Evolutionary conservation across 2,329 filamentous ascomycete genomes (phyloP), one percentile per base, ranked within the genome.

Genomic region (Fusarium bactridioides): DNA sequence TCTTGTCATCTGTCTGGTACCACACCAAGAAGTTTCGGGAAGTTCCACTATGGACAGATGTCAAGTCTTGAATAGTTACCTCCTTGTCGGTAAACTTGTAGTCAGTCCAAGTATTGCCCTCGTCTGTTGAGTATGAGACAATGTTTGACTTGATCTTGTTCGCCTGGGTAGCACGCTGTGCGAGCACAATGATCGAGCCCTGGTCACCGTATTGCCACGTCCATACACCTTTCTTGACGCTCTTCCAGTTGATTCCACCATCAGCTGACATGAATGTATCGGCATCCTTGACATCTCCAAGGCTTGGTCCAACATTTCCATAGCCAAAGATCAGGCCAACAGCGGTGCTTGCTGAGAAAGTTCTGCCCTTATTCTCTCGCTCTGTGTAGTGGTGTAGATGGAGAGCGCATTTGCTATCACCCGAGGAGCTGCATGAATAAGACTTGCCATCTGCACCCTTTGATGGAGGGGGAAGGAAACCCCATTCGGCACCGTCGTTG

Each of bases 351-450:
- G 95, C 97, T 13, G 94, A 96, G 82, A 93, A 98, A 0, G 94
- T 97, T 79, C 95, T 93, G 51, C 91, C 86, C 76, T 91, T 92
- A 79, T 98, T 94, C 37, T 84, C 84, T 70, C 96, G 91, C 82
- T 99, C 96, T 0, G 97, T 98, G 83, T 97, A 99, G 62, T 95
- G 94, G 80, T 99, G 97, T 41, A 99, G 87, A 81, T 99, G 94
- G 62, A 99, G 86, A 7, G 94, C 92, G 80, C 97, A 99, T 61
- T 91, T 88, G 25, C 90, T 86, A 50, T 82, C 86, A 78, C 91
- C 89, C 43, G 85, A 84, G 29, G 83, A 83, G 67, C 84, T 87
- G 84, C 96, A 98, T 18, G 84, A 81, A 78, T 92, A 97, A 4
- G 85, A 80, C 75, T 95, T 93, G 74, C 89, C 90, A 35, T 96